Conservation (phyloP, 2,329 filamentous ascomycete species). For the Hypomyces rosellus region DNA sequence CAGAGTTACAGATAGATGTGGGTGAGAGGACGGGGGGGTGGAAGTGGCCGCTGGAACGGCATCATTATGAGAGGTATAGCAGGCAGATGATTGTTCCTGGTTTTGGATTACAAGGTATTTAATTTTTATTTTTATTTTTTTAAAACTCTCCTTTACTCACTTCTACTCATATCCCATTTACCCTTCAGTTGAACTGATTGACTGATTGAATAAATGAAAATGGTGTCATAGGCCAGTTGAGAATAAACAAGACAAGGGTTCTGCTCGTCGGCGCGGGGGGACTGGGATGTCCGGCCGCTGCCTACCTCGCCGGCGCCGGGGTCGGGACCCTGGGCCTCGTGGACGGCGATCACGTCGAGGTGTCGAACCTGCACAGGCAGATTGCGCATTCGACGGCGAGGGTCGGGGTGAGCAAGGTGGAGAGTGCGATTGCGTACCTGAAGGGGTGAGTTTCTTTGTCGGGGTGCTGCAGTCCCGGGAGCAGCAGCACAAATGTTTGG, state of each 20-base stretch:
- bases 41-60: constrained; percentile 62
- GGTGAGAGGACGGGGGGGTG: constrained; percentile 18
- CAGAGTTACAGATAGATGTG: constrained; percentile 25
- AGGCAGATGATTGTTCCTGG: constrained; percentile 84
- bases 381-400: constrained; percentile 68
- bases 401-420: constrained; percentile 72
- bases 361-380: constrained; percentile 89
- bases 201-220: constrained; percentile 3
- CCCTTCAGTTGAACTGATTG: neutral
- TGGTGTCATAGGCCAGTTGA: constrained; percentile 60
- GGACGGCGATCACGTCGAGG: constrained; percentile 82
- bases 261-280: constrained; percentile 84
- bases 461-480: no score
- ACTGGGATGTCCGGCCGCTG: constrained; percentile 82
- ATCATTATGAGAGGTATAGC: constrained; percentile 83
- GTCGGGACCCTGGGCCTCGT: constrained; percentile 77
- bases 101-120: constrained; percentile 65
- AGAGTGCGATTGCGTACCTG: constrained; percentile 62
- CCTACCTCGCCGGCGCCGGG: constrained; percentile 88
- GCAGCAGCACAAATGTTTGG: no score
- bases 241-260: constrained; percentile 62
- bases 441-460: constrained; percentile 36
- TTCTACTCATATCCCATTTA: neutral
- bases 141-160: neutral
- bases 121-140: neutral